A percentile compares a stretch with the other conserved stretches of the same genome.
phyloP scores from a whole-genome alignment of 169 alveolate species.

The Fabrea salina region DNA sequence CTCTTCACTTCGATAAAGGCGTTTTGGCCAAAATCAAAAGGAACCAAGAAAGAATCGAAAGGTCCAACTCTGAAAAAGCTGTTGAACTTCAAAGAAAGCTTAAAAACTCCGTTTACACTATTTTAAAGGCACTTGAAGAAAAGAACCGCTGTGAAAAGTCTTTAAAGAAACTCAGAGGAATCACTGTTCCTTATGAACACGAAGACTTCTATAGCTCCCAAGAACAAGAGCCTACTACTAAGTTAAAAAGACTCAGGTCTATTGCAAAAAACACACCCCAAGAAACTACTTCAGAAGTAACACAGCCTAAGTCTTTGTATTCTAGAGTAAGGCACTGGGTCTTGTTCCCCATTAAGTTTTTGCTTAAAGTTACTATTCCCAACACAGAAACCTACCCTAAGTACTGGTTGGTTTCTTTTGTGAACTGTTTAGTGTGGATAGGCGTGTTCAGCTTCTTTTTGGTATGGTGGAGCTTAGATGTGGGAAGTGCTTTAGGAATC shows the following conservation, averaged over 20 bases:
- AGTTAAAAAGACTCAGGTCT: background rate
- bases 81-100: background rate
- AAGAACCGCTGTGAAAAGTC: background rate
- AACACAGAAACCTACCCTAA: background rate
- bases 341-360: background rate
- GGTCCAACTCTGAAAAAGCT: background rate
- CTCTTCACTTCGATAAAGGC: conserved; percentile 23
- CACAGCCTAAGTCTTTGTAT: background rate
- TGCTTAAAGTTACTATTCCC: conserved; percentile 1
- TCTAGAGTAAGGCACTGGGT: background rate
- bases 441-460: conserved; percentile 6
- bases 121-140: conserved; percentile 14
- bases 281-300: background rate
- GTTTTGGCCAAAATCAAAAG: conserved; percentile 24
- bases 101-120: background rate
- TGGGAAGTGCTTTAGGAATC: conserved; percentile 21
- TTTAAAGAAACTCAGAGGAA: background rate
- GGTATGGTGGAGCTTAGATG: conserved; percentile 22
- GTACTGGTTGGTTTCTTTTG: background rate
- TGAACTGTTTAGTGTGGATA: conserved; percentile 4
- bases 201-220: background rate
- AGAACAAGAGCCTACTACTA: background rate
- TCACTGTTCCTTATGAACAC: background rate
- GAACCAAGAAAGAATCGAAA: background rate
- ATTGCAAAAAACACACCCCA: background rate